Base-by-base conservation (phyloP, 2,329 filamentous ascomycete genomes). In the Colletotrichum falcatum region DNA sequence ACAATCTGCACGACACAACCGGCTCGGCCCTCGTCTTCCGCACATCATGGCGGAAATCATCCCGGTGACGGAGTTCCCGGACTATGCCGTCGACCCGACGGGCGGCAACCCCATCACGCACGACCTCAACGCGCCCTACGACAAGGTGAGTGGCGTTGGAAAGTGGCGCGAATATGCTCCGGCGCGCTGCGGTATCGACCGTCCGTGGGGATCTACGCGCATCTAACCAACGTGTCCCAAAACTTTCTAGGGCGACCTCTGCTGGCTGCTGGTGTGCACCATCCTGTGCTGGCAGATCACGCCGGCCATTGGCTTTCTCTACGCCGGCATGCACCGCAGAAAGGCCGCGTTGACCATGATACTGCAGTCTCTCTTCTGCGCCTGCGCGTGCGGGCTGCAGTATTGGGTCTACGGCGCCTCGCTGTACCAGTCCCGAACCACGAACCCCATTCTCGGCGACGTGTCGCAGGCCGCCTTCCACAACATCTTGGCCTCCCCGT, bases 401-500 rank as follows among this genome's bases (percentile, higher is more conserved):
- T 85, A 82, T 74, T 85, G 83, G 83, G 77, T 84, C 2, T 85
- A 84, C 67, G 83, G 83, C 6, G 82, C 83, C 58, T 84, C 82
- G 0, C 76, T 85, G 1, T 84, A 85, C 59, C 75, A 79, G 51
- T 77, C 80, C 12, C 78, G 76, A 9, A 79, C 79, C 0, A 77
- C 78, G 0, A 81, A 80, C 26, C 79, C 79, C 0, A 78, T 81
- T 23, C 64, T 78, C 33, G 80, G 80, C 14, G 78, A 82, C 61
- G 33, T 82, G n/a, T 81, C 79, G 0, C 70, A 80, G 46, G 79
- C 77, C 0, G 80, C 73, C 3, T 76, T 82, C 51, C 77, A 77
- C 60, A 78, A 81, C 44, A 78, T 82, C 11, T 74, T 81, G n/a
- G 79, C 80, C 0, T 75, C 78, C 30, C 80, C 80, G 0, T 80